These are phyloP conservation scores for Bryopsis sp. DNA, from an alignment of 139 green algal genomes.

Conservation along the genomic window DNA sequence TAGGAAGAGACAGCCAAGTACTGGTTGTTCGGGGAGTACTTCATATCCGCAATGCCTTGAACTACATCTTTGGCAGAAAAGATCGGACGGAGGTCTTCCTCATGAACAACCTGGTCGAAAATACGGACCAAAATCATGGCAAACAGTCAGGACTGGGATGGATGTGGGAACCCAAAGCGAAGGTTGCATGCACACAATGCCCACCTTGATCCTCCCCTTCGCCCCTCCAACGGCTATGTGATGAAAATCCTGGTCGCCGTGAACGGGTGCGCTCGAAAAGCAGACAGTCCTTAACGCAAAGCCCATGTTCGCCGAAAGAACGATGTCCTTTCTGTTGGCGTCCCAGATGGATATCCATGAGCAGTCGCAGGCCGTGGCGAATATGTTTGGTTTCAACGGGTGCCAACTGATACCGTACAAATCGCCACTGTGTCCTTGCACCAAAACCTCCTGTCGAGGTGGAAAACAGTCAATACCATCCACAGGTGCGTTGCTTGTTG, in stretches of 20 bases:
- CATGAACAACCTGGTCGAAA: slow-evolving; percentile 35
- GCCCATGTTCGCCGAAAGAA: slow-evolving; percentile 30
- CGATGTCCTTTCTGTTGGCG: slow-evolving; percentile 24
- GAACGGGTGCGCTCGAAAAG: slow-evolving; percentile 26
- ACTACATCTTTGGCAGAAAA: slow-evolving; percentile 32
- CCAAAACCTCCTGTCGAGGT: slow-evolving; percentile 36
- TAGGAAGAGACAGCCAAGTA: slow-evolving; percentile 43
- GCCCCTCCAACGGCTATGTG: slow-evolving; percentile 48
- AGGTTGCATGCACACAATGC: slow-evolving; percentile 8
- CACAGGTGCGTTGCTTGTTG: slow-evolving; percentile 3
- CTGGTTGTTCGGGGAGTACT: slow-evolving; percentile 48
- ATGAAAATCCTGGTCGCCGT: slow-evolving; percentile 19
- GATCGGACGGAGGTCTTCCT: slow-evolving; percentile 35
- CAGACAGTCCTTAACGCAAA: slow-evolving; percentile 20
- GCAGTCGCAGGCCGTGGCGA: slow-evolving; percentile 39
- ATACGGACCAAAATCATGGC: too few species aligned
- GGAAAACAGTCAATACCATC: too few species aligned
- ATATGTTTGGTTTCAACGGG: slow-evolving; percentile 33
- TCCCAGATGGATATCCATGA: slow-evolving; percentile 44
- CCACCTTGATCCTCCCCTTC: slow-evolving; percentile 47
- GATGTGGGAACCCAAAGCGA: not conserved
- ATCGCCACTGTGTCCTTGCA: slow-evolving; percentile 51
- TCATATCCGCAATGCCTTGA: slow-evolving; percentile 46
- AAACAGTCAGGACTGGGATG: too few species aligned
- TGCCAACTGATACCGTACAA: slow-evolving; percentile 46